Percentiles rank a stretch among this genome's conserved stretches.
phyloP scores from a whole-genome alignment of 2,329 filamentous ascomycete species.

The Monilinia laxa region DNA sequence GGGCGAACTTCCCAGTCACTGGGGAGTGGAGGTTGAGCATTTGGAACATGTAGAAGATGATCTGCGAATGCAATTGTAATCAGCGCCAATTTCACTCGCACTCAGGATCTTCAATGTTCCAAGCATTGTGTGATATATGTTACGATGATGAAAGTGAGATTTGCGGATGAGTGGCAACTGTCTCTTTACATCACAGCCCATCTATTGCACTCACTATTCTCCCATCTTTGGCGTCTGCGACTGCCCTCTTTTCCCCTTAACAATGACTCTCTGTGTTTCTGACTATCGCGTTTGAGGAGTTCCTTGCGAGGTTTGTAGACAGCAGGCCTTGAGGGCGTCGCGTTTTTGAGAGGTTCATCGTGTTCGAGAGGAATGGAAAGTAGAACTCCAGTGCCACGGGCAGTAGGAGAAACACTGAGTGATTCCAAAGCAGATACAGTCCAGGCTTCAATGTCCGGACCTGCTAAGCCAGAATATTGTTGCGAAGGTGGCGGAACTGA shows the following conservation, averaged over 20 bases:
- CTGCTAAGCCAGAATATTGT: constrained; percentile 35
- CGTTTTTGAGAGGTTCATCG: constrained; percentile 42
- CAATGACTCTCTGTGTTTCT: constrained; percentile 51
- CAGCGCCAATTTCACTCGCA: constrained; percentile 15
- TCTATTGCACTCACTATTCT: constrained; percentile 68
- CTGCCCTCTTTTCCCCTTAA: constrained; percentile 90
- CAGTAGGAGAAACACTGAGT: constrained; percentile 54
- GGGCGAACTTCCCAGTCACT: constrained; percentile 81
- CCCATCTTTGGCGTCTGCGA: constrained; percentile 83
- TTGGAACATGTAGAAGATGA: constrained; percentile 80
- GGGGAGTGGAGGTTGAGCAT: constrained; percentile 77
- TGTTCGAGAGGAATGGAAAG: constrained; percentile 74
- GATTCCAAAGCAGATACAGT: constrained; percentile 58
- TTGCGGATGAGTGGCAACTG: neutral
- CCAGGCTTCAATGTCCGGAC: constrained; percentile 66
- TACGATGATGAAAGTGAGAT: neutral
- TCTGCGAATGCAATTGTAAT: constrained; percentile 52
- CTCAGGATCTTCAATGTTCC: constrained; percentile 23
- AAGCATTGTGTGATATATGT: constrained; percentile 25
- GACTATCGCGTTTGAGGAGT: constrained; percentile 55
- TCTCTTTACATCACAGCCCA: neutral
- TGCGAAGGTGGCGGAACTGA: constrained; percentile 52
- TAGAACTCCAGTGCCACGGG: constrained; percentile 60
- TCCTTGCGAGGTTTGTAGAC: constrained; percentile 39
- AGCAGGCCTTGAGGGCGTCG: constrained; percentile 35